Evolutionary conservation across 305 asterid genomes (phyloP), one percentile per base, ranked within the genome.

Genomic region (Plantago lanceolata): DNA sequence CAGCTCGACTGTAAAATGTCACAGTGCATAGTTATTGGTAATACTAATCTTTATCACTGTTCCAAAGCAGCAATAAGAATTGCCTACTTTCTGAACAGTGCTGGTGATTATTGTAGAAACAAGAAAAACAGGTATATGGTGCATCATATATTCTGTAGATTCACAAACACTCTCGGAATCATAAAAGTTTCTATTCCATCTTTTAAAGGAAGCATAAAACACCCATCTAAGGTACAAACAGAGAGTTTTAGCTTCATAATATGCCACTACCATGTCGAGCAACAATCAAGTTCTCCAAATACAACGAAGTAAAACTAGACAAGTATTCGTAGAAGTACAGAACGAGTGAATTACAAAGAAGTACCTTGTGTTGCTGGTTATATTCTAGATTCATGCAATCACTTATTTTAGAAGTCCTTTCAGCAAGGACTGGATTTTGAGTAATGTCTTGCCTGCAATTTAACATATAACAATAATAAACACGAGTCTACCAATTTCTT

Each of bases 301-400:
- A 40, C 47, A 40, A 12, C 1, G 47, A 40, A 40, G 14, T 40
- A 33, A 7, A 24, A 24, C 2, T 24, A 24, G 28, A 24, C 28
- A 24, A 24, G 28, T 33, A 33, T 1, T 6, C 1, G 40, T 8
- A 33, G 11, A 33, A 33, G 9, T 33, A 8, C 40, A 33, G 7
- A 33, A 33, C 2, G 40, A 33, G 11, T 5, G 40, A 33, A 33
- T 33, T 33, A 40, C 15, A 40, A 40, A 15, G 12, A 40, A 40
- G 59, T 55, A 55, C 44, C 60, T 55, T 55, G 60, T 18, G 4
- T 6, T 55, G 60, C 15, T 28, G 60, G 44, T 28, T 12, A 55
- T 20, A 16, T 18, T 40, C 45, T 9, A 11, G 59, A 26, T 17
- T 24, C 37, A 53, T 53, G 59, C n/a, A 21, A 40, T 1, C 19